A percentile compares a stretch with the other conserved stretches of the same genome.
Conservation (phyloP, 163 green algal species). For the Volvox carteri region DNA sequence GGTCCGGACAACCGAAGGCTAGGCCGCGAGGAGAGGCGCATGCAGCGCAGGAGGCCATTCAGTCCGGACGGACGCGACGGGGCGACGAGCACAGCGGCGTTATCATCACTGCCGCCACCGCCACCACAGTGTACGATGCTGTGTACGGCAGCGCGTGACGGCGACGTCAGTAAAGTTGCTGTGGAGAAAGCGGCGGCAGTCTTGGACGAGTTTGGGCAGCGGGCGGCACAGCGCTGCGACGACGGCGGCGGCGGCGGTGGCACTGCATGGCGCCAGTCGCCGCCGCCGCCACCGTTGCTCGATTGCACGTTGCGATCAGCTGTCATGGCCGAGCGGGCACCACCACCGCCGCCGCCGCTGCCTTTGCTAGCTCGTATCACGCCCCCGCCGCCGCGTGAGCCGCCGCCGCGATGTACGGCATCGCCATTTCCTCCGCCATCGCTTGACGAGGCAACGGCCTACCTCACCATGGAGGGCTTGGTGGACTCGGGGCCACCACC, state of each 20-base stretch:
- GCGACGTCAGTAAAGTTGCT: too few relatives aligned
- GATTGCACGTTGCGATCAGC: background rate
- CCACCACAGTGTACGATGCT: background rate
- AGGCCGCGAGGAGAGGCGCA: background rate
- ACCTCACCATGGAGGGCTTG: too few relatives aligned
- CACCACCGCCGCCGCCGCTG: background rate
- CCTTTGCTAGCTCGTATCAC: background rate
- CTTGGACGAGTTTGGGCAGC: background rate
- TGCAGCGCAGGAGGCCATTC: background rate
- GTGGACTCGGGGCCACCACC: too few relatives aligned
- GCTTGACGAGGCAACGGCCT: too few relatives aligned
- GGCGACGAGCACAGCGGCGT: too few relatives aligned
- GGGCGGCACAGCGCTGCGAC: background rate
- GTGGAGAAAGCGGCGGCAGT: too few relatives aligned
- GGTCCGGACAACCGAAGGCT: background rate
- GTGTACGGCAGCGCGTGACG: background rate
- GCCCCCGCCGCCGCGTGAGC: background rate
- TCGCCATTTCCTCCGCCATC: background rate
- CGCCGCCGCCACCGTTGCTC: too few relatives aligned
- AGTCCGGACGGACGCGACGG: background rate
- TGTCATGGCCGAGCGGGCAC: background rate
- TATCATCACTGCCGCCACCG: background rate
- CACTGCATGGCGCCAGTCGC: too few relatives aligned
- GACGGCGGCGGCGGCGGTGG: too few relatives aligned
- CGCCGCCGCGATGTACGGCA: background rate